These are phyloP conservation scores for Pichia scutulata DNA, from an alignment of 805 yeast genomes.

Conservation along the genomic window DNA sequence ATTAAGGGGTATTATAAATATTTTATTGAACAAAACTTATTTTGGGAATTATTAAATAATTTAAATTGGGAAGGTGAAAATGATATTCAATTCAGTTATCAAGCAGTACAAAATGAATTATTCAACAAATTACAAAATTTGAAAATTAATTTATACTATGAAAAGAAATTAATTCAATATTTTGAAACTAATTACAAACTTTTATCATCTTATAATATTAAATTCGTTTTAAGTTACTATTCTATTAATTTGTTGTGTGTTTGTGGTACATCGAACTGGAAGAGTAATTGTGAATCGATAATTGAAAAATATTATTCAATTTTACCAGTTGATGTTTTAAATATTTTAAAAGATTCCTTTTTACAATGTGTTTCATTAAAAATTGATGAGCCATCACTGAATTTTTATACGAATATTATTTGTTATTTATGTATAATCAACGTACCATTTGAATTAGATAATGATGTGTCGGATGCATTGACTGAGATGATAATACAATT, in stretches of 20 bases:
- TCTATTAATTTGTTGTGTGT: slow-evolving; percentile 45
- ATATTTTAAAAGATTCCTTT: slow-evolving; percentile 17
- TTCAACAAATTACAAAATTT: slow-evolving; percentile 17
- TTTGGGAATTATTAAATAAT: slow-evolving; percentile 9
- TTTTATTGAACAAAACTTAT: slow-evolving; percentile 9
- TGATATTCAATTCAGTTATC: neutral
- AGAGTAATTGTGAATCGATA: slow-evolving; percentile 35
- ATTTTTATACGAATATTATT: slow-evolving; percentile 14
- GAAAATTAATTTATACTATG: slow-evolving; percentile 6
- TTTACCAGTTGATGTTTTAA: slow-evolving; percentile 23
- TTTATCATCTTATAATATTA: slow-evolving; percentile 14
- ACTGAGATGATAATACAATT: slow-evolving; percentile 4
- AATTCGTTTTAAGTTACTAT: slow-evolving; percentile 41
- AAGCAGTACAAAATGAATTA: slow-evolving; percentile 10
- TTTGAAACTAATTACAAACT: slow-evolving; percentile 15
- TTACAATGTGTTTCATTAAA: slow-evolving; percentile 13
- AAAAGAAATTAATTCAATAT: slow-evolving; percentile 11
- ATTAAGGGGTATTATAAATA: slow-evolving; percentile 7
- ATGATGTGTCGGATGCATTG: slow-evolving; percentile 5
- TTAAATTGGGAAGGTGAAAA: slow-evolving; percentile 4
- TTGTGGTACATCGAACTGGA: slow-evolving; percentile 46
- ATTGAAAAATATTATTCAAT: slow-evolving; percentile 33
- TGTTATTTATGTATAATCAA: slow-evolving; percentile 13
- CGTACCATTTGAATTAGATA: slow-evolving; percentile 5
- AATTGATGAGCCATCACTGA: slow-evolving; percentile 10